Conservation (phyloP, 495 filamentous ascomycete genomes). For the Penicillium canescens region DNA sequence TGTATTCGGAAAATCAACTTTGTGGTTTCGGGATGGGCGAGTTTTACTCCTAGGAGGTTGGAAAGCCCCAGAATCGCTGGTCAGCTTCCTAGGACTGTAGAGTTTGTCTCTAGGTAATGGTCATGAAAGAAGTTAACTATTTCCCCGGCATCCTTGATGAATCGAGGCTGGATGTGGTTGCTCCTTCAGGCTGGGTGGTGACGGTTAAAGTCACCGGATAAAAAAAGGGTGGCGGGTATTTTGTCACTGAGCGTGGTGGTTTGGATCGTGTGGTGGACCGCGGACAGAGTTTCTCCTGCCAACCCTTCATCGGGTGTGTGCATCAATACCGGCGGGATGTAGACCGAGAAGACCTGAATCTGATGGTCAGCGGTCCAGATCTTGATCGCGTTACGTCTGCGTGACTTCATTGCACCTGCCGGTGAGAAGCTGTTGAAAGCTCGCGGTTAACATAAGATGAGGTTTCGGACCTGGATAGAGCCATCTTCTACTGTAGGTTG, state of each 20-base stretch:
- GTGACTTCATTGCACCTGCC: constrained; percentile 25
- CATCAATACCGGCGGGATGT: constrained; percentile 14
- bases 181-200: constrained; percentile 22
- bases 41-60: too few species aligned
- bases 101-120: too few species aligned
- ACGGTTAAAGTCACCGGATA: constrained; percentile 27
- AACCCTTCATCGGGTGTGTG: constrained; percentile 1
- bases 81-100: too few species aligned
- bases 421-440: constrained; percentile 26
- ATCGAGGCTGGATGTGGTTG: constrained; percentile 12
- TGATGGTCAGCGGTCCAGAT: constrained; percentile 25
- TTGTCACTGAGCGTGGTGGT: not conserved
- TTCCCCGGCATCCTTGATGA: constrained; percentile 21
- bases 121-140: constrained; percentile 19
- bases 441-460: constrained; percentile 26
- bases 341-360: constrained; percentile 23
- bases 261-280: constrained; percentile 22
- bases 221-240: constrained; percentile 11
- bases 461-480: constrained; percentile 16
- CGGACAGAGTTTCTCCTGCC: constrained; percentile 6
- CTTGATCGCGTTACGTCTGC: constrained; percentile 24
- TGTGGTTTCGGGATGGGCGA: too few species aligned
- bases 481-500: constrained; percentile 13
- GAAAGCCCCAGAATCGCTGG: too few species aligned
- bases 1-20: too few species aligned